These are phyloP conservation scores for Rhodotorula sp. DNA, from an alignment of 1,284 basidiomycete genomes.

Conservation along the genomic window DNA sequence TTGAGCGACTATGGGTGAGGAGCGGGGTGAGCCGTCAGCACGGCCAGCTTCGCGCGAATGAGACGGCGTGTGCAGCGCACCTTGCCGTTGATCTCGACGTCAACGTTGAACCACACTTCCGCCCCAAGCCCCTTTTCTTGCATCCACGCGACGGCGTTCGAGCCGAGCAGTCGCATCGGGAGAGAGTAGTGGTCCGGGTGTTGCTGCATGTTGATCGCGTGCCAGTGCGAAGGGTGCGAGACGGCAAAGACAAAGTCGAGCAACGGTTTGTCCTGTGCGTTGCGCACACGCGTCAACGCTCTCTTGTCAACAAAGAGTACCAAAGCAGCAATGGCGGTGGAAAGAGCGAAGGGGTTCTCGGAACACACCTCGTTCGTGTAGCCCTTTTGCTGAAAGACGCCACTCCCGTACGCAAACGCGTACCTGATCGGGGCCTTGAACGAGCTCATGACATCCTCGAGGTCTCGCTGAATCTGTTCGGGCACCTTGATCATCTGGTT, in stretches of 20 bases:
- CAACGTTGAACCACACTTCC: constrained; percentile 93
- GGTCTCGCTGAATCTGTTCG: constrained; percentile 66
- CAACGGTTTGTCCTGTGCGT: constrained; percentile 61
- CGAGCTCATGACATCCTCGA: constrained; percentile 68
- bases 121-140: constrained; percentile 69
- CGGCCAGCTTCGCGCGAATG: constrained; percentile 12
- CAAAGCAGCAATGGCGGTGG: no score
- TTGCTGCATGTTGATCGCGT: constrained; percentile 88
- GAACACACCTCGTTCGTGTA: constrained; percentile 52
- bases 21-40: background rate
- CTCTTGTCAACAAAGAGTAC: no score
- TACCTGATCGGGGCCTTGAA: constrained; percentile 86
- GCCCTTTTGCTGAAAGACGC: constrained; percentile 83
- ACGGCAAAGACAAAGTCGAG: constrained; percentile 95
- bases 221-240: constrained; percentile 85
- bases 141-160: constrained; percentile 68
- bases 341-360: no score
- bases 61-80: constrained; percentile 56
- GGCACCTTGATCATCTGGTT: constrained; percentile 40
- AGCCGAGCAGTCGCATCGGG: constrained; percentile 75
- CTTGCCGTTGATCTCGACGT: constrained; percentile 74
- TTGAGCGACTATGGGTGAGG: constrained; percentile 70
- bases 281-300: no score
- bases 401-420: constrained; percentile 92
- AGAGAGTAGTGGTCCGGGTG: constrained; percentile 86